These are phyloP conservation scores for Lanzia echinophila DNA, from an alignment of 2,329 filamentous ascomycete species.

Conservation along the genomic window DNA sequence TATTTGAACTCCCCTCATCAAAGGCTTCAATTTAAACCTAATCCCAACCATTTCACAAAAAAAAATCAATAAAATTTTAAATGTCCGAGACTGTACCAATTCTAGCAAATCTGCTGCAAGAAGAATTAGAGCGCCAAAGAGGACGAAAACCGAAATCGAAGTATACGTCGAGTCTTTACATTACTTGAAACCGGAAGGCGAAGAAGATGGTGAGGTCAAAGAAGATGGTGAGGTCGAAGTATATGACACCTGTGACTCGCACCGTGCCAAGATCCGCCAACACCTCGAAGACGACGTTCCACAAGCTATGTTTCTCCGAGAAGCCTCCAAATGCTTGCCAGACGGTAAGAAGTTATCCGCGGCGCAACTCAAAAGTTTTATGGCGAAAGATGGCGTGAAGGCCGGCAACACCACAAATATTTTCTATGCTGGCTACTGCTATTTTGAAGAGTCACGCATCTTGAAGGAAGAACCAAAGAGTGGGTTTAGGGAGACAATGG, in stretches of 20 bases:
- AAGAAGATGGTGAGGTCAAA: too few species aligned
- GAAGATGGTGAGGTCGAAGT: slow-evolving; percentile 39
- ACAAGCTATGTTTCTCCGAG: slow-evolving; percentile 44
- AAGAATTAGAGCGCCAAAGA: too few species aligned
- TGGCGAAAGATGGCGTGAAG: slow-evolving; percentile 41
- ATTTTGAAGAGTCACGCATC: slow-evolving; percentile 52
- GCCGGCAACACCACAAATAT: slow-evolving; percentile 42
- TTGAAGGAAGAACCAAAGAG: slow-evolving; percentile 44
- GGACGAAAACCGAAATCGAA: too few species aligned
- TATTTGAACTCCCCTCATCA: too few species aligned
- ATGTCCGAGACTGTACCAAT: too few species aligned
- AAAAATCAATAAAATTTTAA: too few species aligned
- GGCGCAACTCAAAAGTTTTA: slow-evolving; percentile 43
- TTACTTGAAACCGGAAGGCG: too few species aligned
- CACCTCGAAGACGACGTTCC: slow-evolving; percentile 42
- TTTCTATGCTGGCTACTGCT: slow-evolving; percentile 50
- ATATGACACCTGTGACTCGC: slow-evolving; percentile 51
- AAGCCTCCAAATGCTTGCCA: slow-evolving; percentile 38
- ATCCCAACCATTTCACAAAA: too few species aligned
- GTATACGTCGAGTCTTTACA: too few species aligned
- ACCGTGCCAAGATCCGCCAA: slow-evolving; percentile 49
- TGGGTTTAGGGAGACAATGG: slow-evolving; percentile 46
- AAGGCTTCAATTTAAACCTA: too few species aligned
- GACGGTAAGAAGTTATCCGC: slow-evolving; percentile 35
- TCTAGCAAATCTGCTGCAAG: too few species aligned